Base-by-base conservation (phyloP, 768 basidiomycete genomes). In the Boletus sensibilis region DNA sequence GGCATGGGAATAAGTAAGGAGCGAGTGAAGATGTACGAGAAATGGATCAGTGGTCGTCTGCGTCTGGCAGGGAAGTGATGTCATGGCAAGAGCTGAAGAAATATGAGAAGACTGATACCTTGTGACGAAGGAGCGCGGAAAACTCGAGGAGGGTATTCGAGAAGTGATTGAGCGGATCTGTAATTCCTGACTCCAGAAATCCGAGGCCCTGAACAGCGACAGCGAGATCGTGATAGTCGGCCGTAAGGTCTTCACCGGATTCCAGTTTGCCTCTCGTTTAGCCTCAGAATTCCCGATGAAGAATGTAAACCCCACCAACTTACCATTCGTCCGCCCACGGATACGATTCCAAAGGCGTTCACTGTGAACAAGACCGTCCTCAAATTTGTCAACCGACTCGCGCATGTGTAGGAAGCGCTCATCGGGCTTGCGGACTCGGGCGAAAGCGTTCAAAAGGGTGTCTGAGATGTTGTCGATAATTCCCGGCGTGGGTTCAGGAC, bases 151-250 rank as follows among this genome's bases (percentile, higher is more conserved):
- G 78, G 2, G 94, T 94, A 69, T 96, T 95, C 31, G 96, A 97
- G 64, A 98, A 98, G 69, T 96, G 88, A 67, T 96, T 96, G 62
- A 99, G 76, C 1, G 94, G 95, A 67, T 99, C 97, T 44, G 97
- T 99, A 62, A 99, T 99, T 38, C 97, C 97, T 60, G 92, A 93
- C 74, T 99, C 97, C 60, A 99, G 82, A 76, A 98, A 98, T 63
- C 96, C 97, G 57, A 99, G 82, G 49, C 95, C 96, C 71, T 98
- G 96, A 45, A 97, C 93, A 41, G 93, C 90, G 59, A 94, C 90
- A 42, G 97, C 94, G 61, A 98, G 78, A 74, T 98, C 97, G 69
- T 98, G 94, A 73, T 99, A 99, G 78, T 99, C 97, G 61, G 86
- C 86, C 58, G 94, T 90, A 46, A 99, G 85, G 82, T 99, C 97